Evolutionary conservation across 306 rosid species (phyloP).

Genomic region (Begonia fuchsioides): DNA sequence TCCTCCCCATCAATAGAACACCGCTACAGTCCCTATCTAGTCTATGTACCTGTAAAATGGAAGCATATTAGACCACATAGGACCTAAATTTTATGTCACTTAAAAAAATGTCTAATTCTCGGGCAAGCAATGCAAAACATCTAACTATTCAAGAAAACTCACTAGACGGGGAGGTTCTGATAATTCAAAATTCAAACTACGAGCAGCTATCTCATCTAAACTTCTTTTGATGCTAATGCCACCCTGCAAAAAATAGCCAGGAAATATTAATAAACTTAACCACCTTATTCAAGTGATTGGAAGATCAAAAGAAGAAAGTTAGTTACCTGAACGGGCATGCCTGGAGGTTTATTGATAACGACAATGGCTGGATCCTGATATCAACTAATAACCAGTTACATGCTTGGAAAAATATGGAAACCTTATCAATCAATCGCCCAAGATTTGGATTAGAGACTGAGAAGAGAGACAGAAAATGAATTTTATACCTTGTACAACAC

Average conservation of each 20-base stretch:
- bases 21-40: constrained; percentile 85
- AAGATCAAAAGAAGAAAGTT: too few species aligned
- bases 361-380: constrained; percentile 62
- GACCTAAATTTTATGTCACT: background rate
- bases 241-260: constrained; percentile 33
- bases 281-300: constrained; percentile 1
- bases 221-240: constrained; percentile 64
- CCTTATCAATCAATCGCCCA: background rate
- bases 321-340: constrained; percentile 81
- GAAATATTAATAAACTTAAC: background rate
- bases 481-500: constrained; percentile 53
- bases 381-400: constrained; percentile 1
- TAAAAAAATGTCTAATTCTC: background rate
- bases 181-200: constrained; percentile 54
- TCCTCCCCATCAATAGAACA: constrained; percentile 83
- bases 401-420: background rate
- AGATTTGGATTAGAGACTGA: background rate
- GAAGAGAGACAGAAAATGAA: constrained; percentile 2
- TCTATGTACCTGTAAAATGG: constrained; percentile 56
- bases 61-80: background rate
- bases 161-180: constrained; percentile 77
- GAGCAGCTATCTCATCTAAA: constrained; percentile 63
- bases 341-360: constrained; percentile 81
- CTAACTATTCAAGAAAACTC: constrained; percentile 14
- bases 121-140: background rate